Evolutionary conservation across 257 asterid species (phyloP), one percentile per base, ranked within the genome.

Genomic region (Capsicum rhomboideum): DNA sequence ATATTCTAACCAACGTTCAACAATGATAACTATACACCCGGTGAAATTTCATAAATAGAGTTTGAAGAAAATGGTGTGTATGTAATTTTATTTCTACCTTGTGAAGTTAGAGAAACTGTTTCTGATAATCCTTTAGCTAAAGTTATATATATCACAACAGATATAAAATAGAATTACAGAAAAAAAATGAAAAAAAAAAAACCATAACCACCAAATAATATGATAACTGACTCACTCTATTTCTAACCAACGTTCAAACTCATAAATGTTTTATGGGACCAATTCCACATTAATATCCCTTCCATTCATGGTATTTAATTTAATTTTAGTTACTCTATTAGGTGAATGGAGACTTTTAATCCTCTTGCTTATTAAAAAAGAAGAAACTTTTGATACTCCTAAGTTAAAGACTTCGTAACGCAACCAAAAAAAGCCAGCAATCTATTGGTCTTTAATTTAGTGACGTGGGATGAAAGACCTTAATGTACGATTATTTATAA

Each of bases 101-200:
- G 2, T 46, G 14, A 46, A 46, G 3, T 11, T 6, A 26, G 0
- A 6, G 0, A 59, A 2, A 0, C 21, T 21, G 0, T 59, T 21
- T 59, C 37, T n/a, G n/a, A 31, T 31, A 31, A 4, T 1, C 37
- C 37, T 4, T 21, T 6, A 0, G 0, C 0, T 58, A 17, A 59
- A 59, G 0, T 59, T 10, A 59, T 10, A 0, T 0, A 1, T 59
- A 59, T 59, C 8, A 23, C 8, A 4, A 23, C 2, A 23, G 5
- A 5, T 61, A 11, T 23, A 17, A 0, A 1, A 61, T 5, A 40
- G 12, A 61, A 10, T 2, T 63, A 63, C 7, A 23, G 18, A 1
- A 59, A 59, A 49, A 23, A 7, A 4, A 10, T 21, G 21, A 59
- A 13, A 2, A 26, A 28, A n/a, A n/a, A 56, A n/a, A 10, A n/a